Evolutionary conservation across 768 basidiomycete genomes (phyloP), one percentile per base, ranked within the genome.

Genomic region (Lactarius quietus): DNA sequence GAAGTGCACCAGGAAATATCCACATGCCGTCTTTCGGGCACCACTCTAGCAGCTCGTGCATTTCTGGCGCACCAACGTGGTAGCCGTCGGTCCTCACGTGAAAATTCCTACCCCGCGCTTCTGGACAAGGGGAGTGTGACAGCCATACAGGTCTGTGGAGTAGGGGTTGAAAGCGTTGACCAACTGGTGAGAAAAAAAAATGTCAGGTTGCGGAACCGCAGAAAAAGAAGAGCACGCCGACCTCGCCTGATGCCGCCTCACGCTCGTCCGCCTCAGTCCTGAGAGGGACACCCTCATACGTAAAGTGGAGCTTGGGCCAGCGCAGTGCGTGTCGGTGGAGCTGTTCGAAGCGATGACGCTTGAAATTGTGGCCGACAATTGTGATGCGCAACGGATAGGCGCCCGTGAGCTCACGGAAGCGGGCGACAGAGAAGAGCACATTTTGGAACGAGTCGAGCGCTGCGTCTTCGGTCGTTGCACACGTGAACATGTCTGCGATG

Each of bases 361-460:
- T 98, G 85, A 97, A 95, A 68, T 88, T 89, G 73, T 93, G 96
- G 6, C 95, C 95, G 45, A 98, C 85, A 35, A 98, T 84, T 4
- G 95, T 95, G 66, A 98, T 88, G 66, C 79, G 81, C 17, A 76
- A 70, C 2, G 95, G 95, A 74, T 88, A 98, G 56, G 79, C 78
- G 7, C 87, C 76, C 2, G 89, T 89, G 67, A 87, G 84, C 77
- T 98, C 94, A 68, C 85, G 87, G 78, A 98, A 98, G 35, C 95
- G 86, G 45, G 93, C 92, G 63, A 95, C 79, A 18, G 91, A 90
- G 76, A 95, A 98, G 15, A 97, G 76, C 20, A 98, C 78, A 74
- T 97, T 98, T 78, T 97, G 88, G 77, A 84, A 94, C 18, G 92
- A 95, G 77, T 97, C 95, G 57, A 97, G 80, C 26, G 95, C 92